Conservation (phyloP, 805 yeast species). For the Wickerhamiella brachini region DNA sequence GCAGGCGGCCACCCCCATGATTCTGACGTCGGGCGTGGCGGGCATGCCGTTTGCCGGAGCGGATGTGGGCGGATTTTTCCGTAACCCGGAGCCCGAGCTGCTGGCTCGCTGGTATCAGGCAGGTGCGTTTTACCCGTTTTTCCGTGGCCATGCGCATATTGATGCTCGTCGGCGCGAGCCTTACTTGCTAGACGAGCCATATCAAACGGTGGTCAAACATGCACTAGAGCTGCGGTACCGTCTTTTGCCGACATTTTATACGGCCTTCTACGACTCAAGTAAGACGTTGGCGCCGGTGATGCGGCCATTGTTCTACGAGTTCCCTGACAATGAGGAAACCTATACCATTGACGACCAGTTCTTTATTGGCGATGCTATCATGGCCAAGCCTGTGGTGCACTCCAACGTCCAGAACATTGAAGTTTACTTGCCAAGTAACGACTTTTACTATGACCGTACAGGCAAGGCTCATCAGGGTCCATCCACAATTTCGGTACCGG, state of each 20-base stretch:
- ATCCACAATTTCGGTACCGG: constrained; percentile 18
- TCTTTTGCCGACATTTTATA: constrained; percentile 67
- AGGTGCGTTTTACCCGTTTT: constrained; percentile 92
- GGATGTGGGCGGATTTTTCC: constrained; percentile 95
- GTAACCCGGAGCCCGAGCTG: constrained; percentile 71
- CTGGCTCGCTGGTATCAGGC: constrained; percentile 90
- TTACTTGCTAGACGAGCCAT: constrained; percentile 68
- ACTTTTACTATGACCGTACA: constrained; percentile 25
- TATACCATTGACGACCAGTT: constrained; percentile 72
- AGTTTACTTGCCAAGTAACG: constrained; percentile 37
- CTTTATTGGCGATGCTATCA: constrained; percentile 50
- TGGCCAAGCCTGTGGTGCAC: constrained; percentile 69
- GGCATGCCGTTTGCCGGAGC: constrained; percentile 93
- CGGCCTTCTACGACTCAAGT: constrained; percentile 56
- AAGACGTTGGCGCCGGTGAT: constrained; percentile 54
- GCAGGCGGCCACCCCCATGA: constrained; percentile 71
- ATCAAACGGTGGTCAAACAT: constrained; percentile 48
- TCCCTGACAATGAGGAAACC: constrained; percentile 26
- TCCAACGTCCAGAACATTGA: constrained; percentile 31
- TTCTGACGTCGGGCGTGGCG: constrained; percentile 62
- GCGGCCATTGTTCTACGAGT: constrained; percentile 22
- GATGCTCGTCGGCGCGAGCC: constrained; percentile 91
- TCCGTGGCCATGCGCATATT: constrained; percentile 92
- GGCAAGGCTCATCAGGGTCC: constrained; percentile 9
- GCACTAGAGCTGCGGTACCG: constrained; percentile 62